Conservation (phyloP, 352 stramenopile genomes). For the Blastocystis sp. region DNA sequence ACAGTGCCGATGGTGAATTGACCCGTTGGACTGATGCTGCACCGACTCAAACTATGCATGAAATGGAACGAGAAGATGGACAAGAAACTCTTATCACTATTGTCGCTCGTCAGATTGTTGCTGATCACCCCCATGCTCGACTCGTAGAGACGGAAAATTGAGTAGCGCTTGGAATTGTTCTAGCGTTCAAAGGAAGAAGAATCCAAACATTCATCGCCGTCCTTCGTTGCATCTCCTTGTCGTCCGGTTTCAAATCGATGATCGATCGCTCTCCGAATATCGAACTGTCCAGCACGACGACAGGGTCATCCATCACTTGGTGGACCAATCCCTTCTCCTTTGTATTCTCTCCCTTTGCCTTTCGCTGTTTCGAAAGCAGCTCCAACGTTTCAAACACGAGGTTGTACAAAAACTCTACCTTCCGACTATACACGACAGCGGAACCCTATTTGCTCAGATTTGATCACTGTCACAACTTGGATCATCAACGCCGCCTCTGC, state of each 20-base stretch:
- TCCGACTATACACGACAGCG: conserved; percentile 77
- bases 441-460: conserved; percentile 71
- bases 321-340: conserved; percentile 26
- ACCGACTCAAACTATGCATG: background rate
- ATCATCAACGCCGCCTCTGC: conserved; percentile 59
- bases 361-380: conserved; percentile 63
- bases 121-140: conserved; percentile 26
- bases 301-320: conserved; percentile 23
- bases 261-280: background rate
- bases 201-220: background rate
- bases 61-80: background rate
- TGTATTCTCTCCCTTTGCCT: conserved; percentile 63
- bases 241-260: conserved; percentile 8
- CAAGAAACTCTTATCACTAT: conserved; percentile 26
- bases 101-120: conserved; percentile 16
- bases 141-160: conserved; percentile 14
- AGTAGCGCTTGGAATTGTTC: conserved; percentile 12
- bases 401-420: conserved; percentile 79
- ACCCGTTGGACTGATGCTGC: conserved; percentile 18
- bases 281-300: conserved; percentile 1
- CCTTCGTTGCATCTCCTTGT: background rate
- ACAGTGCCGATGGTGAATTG: conserved; percentile 27
- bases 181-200: background rate
- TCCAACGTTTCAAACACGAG: conserved; percentile 76
- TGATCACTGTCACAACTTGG: conserved; percentile 38